Base-by-base conservation (phyloP, 345 rosid genomes). In the Turritis glabra region DNA sequence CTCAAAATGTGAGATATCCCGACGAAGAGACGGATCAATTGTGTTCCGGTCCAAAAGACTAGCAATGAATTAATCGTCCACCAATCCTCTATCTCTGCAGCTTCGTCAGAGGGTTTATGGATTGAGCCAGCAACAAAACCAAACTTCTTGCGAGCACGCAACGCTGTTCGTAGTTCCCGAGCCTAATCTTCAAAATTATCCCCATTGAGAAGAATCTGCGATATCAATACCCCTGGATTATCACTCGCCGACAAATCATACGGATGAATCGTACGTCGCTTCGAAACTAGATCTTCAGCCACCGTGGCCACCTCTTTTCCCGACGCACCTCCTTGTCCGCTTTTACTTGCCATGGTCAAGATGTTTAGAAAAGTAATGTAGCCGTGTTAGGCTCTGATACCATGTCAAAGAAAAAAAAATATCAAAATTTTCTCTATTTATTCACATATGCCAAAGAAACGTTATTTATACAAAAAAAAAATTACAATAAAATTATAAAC, bases 71-170 rank as follows among this genome's bases (percentile, higher is more conserved):
- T 15, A 1, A 38, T 25, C 0, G 35, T 62, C 51, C 51, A 40
- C 51, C 33, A 61, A 8, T 61, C 67, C 0, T 40, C 33, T 0
- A 61, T 14, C 1, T 61, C 22, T 2, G 2, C 2, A 3, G 14
- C 2, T 0, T 14, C 14, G 2, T 14, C 25, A 2, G 2, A 3
- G 1, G 17, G 58, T 6, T 3, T 26, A 1, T 0, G 0, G 0
- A 51, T 51, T 0, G 56, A 9, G 0, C 48, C 48, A 38, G 37
- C 65, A 2, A 60, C 3, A 0, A 60, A 60, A 0, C 65, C 65
- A 7, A 37, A 60, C 3, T 60, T 60, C 12, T 37, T 37, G 0
- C 63, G 35, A 26, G 62, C 68, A 17, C 51, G 22, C 1, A 46
- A 8, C 0, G 51, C 23, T 0, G 51, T 46, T 1, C 22, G 11